phyloP scores from a whole-genome alignment of 495 filamentous ascomycete species.

The Margaritispora aquatica region DNA sequence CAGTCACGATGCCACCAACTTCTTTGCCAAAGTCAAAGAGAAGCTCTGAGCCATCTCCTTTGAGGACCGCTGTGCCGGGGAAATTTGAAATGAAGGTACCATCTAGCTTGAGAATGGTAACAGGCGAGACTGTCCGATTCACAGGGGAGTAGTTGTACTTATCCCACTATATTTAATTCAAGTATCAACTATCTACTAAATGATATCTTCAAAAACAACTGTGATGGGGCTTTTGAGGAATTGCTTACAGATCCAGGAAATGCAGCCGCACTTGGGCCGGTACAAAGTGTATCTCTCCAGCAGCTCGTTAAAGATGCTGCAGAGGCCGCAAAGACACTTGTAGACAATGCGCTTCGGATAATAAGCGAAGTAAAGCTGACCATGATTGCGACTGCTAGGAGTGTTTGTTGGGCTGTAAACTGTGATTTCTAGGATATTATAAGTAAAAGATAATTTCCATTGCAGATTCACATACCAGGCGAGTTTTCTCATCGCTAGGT shows the following conservation, averaged over 20 bases:
- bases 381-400: conserved; percentile 1
- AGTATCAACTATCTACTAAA: too few species aligned
- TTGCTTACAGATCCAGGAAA: conserved; percentile 40
- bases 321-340: not conserved
- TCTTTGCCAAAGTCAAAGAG: conserved; percentile 54
- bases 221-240: not conserved
- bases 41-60: conserved; percentile 39
- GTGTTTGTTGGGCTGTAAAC: not conserved
- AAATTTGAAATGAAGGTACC: conserved; percentile 18
- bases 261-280: conserved; percentile 38
- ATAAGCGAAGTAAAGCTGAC: not conserved
- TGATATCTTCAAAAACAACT: too few species aligned
- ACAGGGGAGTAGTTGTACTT: conserved; percentile 53
- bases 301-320: conserved; percentile 35
- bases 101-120: not conserved
- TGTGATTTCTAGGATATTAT: too few species aligned
- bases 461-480: too few species aligned
- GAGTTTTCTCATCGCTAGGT: too few species aligned
- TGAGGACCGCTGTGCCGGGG: conserved; percentile 29
- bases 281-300: conserved; percentile 52
- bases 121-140: conserved; percentile 45
- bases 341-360: not conserved
- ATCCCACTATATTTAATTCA: too few species aligned
- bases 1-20: conserved; percentile 48
- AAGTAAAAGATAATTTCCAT: too few species aligned